phyloP scores from a whole-genome alignment of 805 yeast species.

The Scheffersomyces ergatensis region DNA sequence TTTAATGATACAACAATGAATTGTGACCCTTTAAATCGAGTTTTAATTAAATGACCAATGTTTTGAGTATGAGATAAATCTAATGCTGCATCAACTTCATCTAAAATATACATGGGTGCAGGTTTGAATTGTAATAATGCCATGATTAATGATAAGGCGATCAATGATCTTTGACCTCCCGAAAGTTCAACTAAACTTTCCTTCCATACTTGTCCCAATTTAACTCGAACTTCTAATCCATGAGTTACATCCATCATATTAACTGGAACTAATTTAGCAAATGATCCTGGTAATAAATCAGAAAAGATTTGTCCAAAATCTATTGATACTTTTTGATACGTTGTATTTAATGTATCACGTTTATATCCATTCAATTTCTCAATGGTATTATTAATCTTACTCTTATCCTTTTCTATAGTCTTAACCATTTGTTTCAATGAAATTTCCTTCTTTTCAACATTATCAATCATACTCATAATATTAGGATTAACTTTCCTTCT shows the following conservation, averaged over 20 bases:
- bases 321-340: conserved; percentile 81
- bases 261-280: conserved; percentile 81
- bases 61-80: conserved; percentile 97
- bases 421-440: conserved; percentile 75
- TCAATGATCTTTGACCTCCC: conserved; percentile 95
- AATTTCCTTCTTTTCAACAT: conserved; percentile 82
- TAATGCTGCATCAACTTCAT: conserved; percentile 97
- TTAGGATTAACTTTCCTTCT: conserved; percentile 79
- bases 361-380: conserved; percentile 81
- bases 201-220: conserved; percentile 92
- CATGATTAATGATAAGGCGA: conserved; percentile 88
- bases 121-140: conserved; percentile 93
- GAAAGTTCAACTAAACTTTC: conserved; percentile 91
- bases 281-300: conserved; percentile 84
- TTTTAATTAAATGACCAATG: conserved; percentile 93
- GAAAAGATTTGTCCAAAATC: conserved; percentile 91
- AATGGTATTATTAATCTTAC: conserved; percentile 86
- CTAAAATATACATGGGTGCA: conserved; percentile 97
- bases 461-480: conserved; percentile 88
- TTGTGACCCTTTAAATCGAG: conserved; percentile 92
- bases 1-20: conserved; percentile 94
- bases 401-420: conserved; percentile 85
- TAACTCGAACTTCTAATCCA: conserved; percentile 88
- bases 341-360: conserved; percentile 73
- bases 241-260: conserved; percentile 81